Evolutionary conservation across 352 stramenopile species (phyloP).

Genomic region (Phytophthora capsici): DNA sequence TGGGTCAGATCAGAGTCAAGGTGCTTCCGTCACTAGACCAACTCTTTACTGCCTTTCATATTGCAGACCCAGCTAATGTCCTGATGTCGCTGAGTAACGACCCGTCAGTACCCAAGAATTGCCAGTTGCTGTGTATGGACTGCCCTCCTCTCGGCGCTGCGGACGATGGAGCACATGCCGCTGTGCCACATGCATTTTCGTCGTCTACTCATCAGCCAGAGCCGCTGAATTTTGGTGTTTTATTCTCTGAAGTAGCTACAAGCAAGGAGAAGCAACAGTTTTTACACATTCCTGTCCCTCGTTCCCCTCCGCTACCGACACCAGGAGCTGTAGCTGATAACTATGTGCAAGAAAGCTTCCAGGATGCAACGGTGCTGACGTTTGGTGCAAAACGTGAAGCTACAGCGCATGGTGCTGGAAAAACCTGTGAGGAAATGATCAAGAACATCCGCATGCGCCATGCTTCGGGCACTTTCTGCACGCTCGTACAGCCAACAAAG

Average conservation of each 20-base stretch:
- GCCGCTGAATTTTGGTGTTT: slow-evolving; percentile 64
- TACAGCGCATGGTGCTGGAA: slow-evolving; percentile 68
- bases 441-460: slow-evolving; percentile 90
- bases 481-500: slow-evolving; percentile 60
- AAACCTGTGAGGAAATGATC: slow-evolving; percentile 80
- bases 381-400: slow-evolving; percentile 66
- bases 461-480: slow-evolving; percentile 80
- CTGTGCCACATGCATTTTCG: slow-evolving; percentile 20
- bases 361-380: slow-evolving; percentile 71
- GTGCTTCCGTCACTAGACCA: slow-evolving; percentile 47
- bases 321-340: slow-evolving; percentile 16
- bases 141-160: slow-evolving; percentile 37
- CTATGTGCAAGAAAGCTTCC: slow-evolving; percentile 49
- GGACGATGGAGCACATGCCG: not conserved
- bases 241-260: slow-evolving; percentile 52
- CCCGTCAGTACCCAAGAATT: slow-evolving; percentile 29
- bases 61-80: slow-evolving; percentile 42
- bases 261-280: slow-evolving; percentile 35
- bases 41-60: slow-evolving; percentile 46
- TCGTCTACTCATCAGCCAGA: slow-evolving; percentile 18
- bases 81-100: slow-evolving; percentile 34
- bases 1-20: slow-evolving; percentile 48
- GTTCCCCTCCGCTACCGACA: slow-evolving; percentile 35
- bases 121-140: slow-evolving; percentile 68
- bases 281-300: slow-evolving; percentile 64